Evolutionary conservation across 805 yeast species (phyloP), one percentile per base, ranked within the genome.

Genomic region (Saccharomycopsis sp.): DNA sequence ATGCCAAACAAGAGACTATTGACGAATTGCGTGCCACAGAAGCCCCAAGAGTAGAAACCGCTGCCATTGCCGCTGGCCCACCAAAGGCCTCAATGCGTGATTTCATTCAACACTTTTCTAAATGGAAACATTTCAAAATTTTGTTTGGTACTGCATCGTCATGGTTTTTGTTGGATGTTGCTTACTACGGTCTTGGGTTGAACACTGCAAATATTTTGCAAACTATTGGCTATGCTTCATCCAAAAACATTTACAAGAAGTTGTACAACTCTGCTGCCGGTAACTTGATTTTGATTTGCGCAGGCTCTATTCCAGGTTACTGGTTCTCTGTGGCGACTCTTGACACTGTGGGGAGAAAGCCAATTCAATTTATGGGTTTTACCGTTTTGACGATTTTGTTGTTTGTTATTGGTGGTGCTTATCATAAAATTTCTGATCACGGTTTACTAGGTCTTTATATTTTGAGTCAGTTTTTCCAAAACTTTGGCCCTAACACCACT

Each of bases 251-350:
- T 43, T 86, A 86, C 69, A 58, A 67, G 42, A 69, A 75, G 34
- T 65, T 87, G 49, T 79, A 77, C 68, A 75, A 86, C 62, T 61
- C 80, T 47, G 83, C 89, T 59, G 94, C 87, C 44, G 96, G 96
- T 77, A 86, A 86, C 65, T 72, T 86, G 69, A 86, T 86, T 65
- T 72, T 86, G 60, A 76, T 86, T 49, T 84, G 94, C 73, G 96
- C 96, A 43, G 96, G 96, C 70, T 73, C 92, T 34, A 75, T 86
- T 63, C 95, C 95, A 54, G 96, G 96, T 58, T 86, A 86, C 66
- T 86, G 95, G 95, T 66, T 71, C 47, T 60, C 89, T 23, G 85
- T 80, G 53, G 86, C 86, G 39, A 78, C 89, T 35, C 59, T 86
- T 46, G 96, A 86, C 63, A 69, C 65, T 29, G 53, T 86, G 52